Evolutionary conservation across 2,329 filamentous ascomycete species (phyloP).

Genomic region (Fusarium odoratissimum): DNA sequence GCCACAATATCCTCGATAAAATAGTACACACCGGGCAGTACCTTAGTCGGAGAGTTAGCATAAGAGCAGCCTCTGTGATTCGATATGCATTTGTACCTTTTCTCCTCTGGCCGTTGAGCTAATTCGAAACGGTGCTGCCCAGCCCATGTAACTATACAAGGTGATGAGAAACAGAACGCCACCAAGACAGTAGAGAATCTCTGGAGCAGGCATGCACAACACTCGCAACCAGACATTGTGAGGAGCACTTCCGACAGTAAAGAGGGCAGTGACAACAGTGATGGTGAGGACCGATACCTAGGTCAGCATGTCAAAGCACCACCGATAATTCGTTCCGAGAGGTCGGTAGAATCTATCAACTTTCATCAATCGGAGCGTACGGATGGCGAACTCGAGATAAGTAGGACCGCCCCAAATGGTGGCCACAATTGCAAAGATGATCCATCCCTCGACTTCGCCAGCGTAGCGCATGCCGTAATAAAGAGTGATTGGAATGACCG

Average conservation of each 20-base stretch:
- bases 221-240: conserved; percentile 61
- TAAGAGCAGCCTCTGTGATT: neutral
- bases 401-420: conserved; percentile 66
- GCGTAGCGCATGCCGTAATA: conserved; percentile 63
- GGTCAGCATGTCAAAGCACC: conserved; percentile 63
- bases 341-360: conserved; percentile 63
- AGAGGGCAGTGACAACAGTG: conserved; percentile 60
- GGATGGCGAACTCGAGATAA: conserved; percentile 63
- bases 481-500: conserved; percentile 60
- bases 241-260: conserved; percentile 63
- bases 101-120: conserved; percentile 70
- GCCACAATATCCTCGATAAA: conserved; percentile 75
- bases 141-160: conserved; percentile 51
- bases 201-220: conserved; percentile 62
- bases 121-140: conserved; percentile 68
- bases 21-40: conserved; percentile 71
- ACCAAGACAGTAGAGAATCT: conserved; percentile 63
- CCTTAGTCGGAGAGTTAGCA: conserved; percentile 49
- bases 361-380: conserved; percentile 60
- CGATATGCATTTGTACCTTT: conserved; percentile 40
- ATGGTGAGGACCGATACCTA: conserved; percentile 58
- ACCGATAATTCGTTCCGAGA: conserved; percentile 57
- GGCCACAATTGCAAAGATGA: conserved; percentile 64
- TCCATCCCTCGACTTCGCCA: conserved; percentile 52
- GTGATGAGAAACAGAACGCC: conserved; percentile 54